Evolutionary conservation across 2,329 filamentous ascomycete genomes (phyloP).

Genomic region (Calonectria montana): DNA sequence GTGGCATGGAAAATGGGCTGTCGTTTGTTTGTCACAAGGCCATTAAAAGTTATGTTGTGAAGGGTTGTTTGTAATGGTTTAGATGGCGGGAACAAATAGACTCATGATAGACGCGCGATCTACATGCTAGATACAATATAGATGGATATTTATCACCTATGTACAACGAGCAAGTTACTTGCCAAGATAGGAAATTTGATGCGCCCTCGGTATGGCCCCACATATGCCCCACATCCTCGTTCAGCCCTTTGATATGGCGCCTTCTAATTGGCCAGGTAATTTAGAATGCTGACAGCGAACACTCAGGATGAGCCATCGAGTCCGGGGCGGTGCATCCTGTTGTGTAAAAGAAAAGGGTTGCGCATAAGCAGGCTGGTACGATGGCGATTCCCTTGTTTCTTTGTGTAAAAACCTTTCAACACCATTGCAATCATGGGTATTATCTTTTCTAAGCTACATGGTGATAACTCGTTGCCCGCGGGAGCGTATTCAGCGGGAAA

Average conservation of each 20-base stretch:
- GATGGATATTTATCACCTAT: neutral
- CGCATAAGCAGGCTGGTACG: neutral
- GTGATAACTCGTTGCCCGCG: constrained; percentile 13
- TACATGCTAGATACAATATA: neutral
- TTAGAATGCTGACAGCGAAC: neutral
- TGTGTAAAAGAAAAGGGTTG: neutral
- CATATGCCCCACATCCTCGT: constrained; percentile 2
- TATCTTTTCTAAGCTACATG: constrained; percentile 28
- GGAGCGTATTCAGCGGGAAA: constrained; percentile 19
- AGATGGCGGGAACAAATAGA: constrained; percentile 24
- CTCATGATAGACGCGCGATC: constrained; percentile 14
- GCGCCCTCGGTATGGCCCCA: constrained; percentile 9
- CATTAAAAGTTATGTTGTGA: constrained; percentile 35
- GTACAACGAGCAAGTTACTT: constrained; percentile 16
- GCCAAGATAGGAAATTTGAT: neutral
- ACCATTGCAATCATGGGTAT: constrained; percentile 23
- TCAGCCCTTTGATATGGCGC: neutral
- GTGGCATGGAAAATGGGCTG: constrained; percentile 96
- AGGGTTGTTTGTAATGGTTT: neutral
- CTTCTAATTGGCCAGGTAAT: neutral
- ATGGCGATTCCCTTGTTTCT: neutral
- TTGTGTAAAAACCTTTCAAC: neutral
- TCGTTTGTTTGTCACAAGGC: constrained; percentile 69
- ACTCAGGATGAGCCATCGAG: neutral
- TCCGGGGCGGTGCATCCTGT: neutral